Conservation (phyloP, 192 early-diverging fungal species). For the Backusella parvicylindrica region DNA sequence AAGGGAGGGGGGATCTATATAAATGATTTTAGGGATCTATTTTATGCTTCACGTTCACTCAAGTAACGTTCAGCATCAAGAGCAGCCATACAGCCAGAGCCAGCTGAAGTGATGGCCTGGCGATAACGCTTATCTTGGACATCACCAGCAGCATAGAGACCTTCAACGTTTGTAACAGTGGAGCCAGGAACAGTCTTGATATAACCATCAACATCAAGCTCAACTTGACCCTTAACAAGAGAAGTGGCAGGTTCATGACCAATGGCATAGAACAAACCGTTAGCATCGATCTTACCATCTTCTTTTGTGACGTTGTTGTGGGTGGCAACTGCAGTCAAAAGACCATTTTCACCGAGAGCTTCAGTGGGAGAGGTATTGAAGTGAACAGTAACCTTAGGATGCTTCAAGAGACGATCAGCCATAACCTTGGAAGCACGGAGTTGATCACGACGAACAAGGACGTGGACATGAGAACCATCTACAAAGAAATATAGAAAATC, state of each 20-base stretch:
- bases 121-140: slow-evolving; percentile 96
- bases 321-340: slow-evolving; percentile 70
- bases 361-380: slow-evolving; percentile 87
- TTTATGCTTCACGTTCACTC: slow-evolving; percentile 50
- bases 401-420: slow-evolving; percentile 77
- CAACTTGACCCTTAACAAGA: slow-evolving; percentile 72
- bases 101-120: slow-evolving; percentile 96
- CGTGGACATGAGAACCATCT: slow-evolving; percentile 86
- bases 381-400: slow-evolving; percentile 91
- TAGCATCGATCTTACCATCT: slow-evolving; percentile 64
- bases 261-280: slow-evolving; percentile 97
- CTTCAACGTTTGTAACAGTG: slow-evolving; percentile 81
- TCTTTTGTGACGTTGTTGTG: slow-evolving; percentile 76
- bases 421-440: slow-evolving; percentile 97
- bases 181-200: slow-evolving; percentile 77
- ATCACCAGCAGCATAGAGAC: slow-evolving; percentile 98
- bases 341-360: slow-evolving; percentile 82
- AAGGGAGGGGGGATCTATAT: slow-evolving; percentile 3
- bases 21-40: neutral
- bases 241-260: slow-evolving; percentile 90
- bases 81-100: slow-evolving; percentile 97
- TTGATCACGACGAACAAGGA: slow-evolving; percentile 91
- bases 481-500: slow-evolving; percentile 11
- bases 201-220: slow-evolving; percentile 87
- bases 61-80: slow-evolving; percentile 96